phyloP scores from a whole-genome alignment of 495 filamentous ascomycete genomes.

The Talaromyces borbonicus region DNA sequence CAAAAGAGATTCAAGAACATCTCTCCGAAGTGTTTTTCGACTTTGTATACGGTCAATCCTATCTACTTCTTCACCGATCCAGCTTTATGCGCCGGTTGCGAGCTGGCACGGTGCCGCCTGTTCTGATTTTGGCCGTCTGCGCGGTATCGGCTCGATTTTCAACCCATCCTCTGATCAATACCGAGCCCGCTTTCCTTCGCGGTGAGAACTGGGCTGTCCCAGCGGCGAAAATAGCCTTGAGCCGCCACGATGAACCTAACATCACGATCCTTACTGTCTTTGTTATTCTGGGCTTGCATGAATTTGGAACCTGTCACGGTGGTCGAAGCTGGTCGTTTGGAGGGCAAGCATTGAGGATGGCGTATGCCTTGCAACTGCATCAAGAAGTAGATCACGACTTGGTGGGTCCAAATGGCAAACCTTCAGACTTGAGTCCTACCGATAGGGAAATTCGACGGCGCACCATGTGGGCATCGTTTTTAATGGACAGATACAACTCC shows the following conservation, averaged over 20 bases:
- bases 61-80: constrained; percentile 91
- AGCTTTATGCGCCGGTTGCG: constrained; percentile 85
- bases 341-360: constrained; percentile 93
- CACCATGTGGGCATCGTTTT: constrained; percentile 95
- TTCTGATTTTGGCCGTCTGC: constrained; percentile 83
- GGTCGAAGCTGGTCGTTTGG: constrained; percentile 92
- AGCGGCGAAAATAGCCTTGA: constrained; percentile 73
- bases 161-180: constrained; percentile 78
- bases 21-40: constrained; percentile 94
- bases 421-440: constrained; percentile 70
- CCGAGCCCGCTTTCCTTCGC: constrained; percentile 77
- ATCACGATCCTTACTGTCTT: constrained; percentile 90
- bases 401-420: constrained; percentile 46
- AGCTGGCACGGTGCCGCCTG: constrained; percentile 63
- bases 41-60: constrained; percentile 90
- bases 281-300: constrained; percentile 79
- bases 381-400: constrained; percentile 87
- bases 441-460: constrained; percentile 86
- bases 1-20: constrained; percentile 88
- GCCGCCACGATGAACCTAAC: constrained; percentile 86
- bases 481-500: constrained; percentile 97
- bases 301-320: constrained; percentile 95
- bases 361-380: constrained; percentile 89
- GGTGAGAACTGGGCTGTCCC: constrained; percentile 84
- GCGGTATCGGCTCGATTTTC: constrained; percentile 91